Percentiles rank a stretch among this genome's conserved stretches.
These are phyloP conservation scores for Pseudogymnoascus sp. DNA, from an alignment of 2,329 filamentous ascomycete species.

Conservation along the genomic window DNA sequence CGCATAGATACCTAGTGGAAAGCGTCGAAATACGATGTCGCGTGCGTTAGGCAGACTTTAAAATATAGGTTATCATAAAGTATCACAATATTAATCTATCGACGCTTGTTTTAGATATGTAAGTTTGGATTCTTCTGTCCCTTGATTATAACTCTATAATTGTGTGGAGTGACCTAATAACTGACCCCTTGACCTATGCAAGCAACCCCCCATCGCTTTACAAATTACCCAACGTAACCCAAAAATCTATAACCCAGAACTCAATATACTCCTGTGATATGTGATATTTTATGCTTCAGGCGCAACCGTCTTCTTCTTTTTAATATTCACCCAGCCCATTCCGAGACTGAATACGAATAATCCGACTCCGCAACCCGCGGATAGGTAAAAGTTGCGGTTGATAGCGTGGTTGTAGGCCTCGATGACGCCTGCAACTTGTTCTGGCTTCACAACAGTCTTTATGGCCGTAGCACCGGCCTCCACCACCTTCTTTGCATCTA, in stretches of 20 bases:
- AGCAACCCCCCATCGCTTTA: background rate
- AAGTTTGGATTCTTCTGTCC: background rate
- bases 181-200: background rate
- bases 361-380: slow-evolving; percentile 11
- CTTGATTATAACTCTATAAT: background rate
- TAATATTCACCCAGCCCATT: slow-evolving; percentile 39
- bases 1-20: background rate
- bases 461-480: slow-evolving; percentile 34
- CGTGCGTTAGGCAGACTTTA: background rate
- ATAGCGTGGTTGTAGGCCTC: slow-evolving; percentile 31
- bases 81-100: background rate
- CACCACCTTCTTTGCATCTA: slow-evolving; percentile 29
- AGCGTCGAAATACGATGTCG: background rate
- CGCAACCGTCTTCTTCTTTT: slow-evolving; percentile 26
- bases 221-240: background rate
- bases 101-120: background rate
- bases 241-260: background rate
- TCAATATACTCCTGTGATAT: background rate
- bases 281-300: background rate
- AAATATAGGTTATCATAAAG: background rate
- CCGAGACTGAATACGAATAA: slow-evolving; percentile 26
- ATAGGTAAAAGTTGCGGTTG: slow-evolving; percentile 20
- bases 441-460: slow-evolving; percentile 24
- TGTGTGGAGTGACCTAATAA: background rate
- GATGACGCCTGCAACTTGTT: slow-evolving; percentile 30